Evolutionary conservation across 495 filamentous ascomycete species (phyloP), one percentile per base, ranked within the genome.

Genomic region (Penicillium chermesinum): DNA sequence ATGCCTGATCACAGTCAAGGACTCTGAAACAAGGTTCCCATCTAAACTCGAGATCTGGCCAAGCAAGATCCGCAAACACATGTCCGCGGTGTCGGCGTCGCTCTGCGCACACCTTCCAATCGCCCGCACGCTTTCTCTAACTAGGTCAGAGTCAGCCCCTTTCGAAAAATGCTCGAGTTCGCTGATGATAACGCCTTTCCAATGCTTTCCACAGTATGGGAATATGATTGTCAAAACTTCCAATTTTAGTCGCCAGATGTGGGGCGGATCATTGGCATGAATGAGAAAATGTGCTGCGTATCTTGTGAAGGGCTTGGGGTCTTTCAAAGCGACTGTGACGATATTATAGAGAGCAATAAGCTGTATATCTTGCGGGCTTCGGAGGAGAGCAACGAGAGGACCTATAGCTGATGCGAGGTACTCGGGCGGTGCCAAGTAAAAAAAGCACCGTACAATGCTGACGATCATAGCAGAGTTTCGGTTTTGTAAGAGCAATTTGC

Each of bases 401-500:
- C 90, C 91, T 49, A 94, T 78, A 5, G 88, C 80, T 16, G 69
- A 57, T 36, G 76, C 73, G 19, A 90, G 77, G 55, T 94, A 86
- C 30, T 83, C 82, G 4, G 80, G 67, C 0, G 88, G 88, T 7
- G 86, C 89, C 12, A 97, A 74, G 52, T 91, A 85, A 16, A 86
- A 76, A 61, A 91, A 97, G 61, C 84, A 88, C 38, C 91, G 82
- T 4, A 85, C 84, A 19, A 95, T 86, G 6, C 91, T 86, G 10
- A 96, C 78, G 40, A 98, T 85, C 14, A 97, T 91, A 22, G 88
- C 91, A 0, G 91, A 87, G 60, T 95, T 98, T 43, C 94, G 85
- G 38, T 85, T 95, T 52, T 94, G 88, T 9, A 97, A 70, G n/a
- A 98, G 76, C 15, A 89, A 77, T 49, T 81, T 85, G 65, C 88